Evolutionary conservation across 2,329 filamentous ascomycete species (phyloP).

Genomic region (Onygena corvina): DNA sequence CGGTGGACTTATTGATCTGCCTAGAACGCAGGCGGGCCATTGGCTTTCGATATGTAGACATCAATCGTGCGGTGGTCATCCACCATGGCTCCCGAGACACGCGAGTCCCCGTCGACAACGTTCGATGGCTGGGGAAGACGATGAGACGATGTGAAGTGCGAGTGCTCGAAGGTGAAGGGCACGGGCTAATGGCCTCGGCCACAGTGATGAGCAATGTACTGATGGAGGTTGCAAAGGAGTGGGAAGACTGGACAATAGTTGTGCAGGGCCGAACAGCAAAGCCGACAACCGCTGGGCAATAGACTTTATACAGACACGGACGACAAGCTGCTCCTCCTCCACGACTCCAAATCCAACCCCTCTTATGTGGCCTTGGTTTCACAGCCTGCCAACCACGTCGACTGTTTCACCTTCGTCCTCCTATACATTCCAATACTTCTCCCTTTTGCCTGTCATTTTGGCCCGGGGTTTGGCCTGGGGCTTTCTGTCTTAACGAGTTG

Average conservation of each 20-base stretch:
- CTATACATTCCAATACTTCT: background rate
- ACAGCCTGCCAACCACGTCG: background rate
- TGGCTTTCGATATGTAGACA: conserved; percentile 93
- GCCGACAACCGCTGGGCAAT: background rate
- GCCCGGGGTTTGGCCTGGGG: background rate
- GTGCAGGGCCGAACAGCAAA: conserved; percentile 32
- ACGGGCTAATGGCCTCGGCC: conserved; percentile 91
- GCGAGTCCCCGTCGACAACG: conserved; percentile 86
- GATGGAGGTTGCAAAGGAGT: conserved; percentile 86
- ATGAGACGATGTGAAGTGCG: conserved; percentile 90
- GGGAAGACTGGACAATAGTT: conserved; percentile 70
- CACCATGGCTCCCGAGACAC: conserved; percentile 87
- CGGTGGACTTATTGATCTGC: conserved; percentile 84
- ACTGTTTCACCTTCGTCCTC: background rate
- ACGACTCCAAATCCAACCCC: too few species aligned
- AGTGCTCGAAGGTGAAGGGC: conserved; percentile 79
- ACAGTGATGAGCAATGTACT: conserved; percentile 87
- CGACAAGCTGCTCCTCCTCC: background rate
- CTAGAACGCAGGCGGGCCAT: conserved; percentile 83
- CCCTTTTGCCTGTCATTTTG: background rate
- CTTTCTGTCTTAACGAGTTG: background rate
- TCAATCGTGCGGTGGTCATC: conserved; percentile 79
- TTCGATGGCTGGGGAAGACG: conserved; percentile 83
- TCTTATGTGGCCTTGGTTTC: background rate
- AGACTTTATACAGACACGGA: background rate